These are phyloP conservation scores for Phialemonium atrogriseum DNA, from an alignment of 2,329 filamentous ascomycete genomes.

Conservation along the genomic window DNA sequence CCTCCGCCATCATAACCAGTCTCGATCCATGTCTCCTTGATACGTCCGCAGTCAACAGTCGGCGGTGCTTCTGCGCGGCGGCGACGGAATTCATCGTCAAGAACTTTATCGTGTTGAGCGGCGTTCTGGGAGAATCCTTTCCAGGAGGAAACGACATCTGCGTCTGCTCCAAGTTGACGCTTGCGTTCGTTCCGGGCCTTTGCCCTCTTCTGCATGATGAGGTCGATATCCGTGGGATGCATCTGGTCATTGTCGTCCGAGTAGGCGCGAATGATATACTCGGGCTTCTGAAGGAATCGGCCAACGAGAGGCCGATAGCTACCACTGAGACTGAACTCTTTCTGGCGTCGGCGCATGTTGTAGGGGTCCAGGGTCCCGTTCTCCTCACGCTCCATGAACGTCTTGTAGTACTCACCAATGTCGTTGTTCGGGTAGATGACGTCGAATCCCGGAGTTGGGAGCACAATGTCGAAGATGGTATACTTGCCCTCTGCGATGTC, in stretches of 20 bases:
- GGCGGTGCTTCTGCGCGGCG: constrained; percentile 15
- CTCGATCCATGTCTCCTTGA: constrained; percentile 32
- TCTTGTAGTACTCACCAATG: constrained; percentile 73
- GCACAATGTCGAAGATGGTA: constrained; percentile 78
- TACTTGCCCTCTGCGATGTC: constrained; percentile 72
- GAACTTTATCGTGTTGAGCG: constrained; percentile 11
- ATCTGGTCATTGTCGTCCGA: constrained; percentile 69
- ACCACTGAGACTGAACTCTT: constrained; percentile 82
- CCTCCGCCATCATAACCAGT: constrained; percentile 26
- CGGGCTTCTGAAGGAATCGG: constrained; percentile 55
- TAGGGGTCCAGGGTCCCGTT: constrained; percentile 76
- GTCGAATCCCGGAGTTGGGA: constrained; percentile 89
- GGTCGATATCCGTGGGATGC: constrained; percentile 78
- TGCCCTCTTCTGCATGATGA: constrained; percentile 43
- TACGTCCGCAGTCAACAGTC: too few relatives aligned
- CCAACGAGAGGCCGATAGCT: constrained; percentile 81
- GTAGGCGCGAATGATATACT: constrained; percentile 65
- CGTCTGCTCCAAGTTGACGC: constrained; percentile 15
- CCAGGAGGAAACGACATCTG: constrained; percentile 9
- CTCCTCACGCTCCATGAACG: constrained; percentile 73
- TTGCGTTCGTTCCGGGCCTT: constrained; percentile 19
- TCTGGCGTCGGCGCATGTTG: constrained; percentile 78
- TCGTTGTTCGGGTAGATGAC: constrained; percentile 78
- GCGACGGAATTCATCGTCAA: constrained; percentile 18
- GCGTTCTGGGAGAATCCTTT: constrained; percentile 11